These are phyloP conservation scores for Coemansia interrupta DNA, from an alignment of 192 early-diverging fungal genomes.

Conservation along the genomic window DNA sequence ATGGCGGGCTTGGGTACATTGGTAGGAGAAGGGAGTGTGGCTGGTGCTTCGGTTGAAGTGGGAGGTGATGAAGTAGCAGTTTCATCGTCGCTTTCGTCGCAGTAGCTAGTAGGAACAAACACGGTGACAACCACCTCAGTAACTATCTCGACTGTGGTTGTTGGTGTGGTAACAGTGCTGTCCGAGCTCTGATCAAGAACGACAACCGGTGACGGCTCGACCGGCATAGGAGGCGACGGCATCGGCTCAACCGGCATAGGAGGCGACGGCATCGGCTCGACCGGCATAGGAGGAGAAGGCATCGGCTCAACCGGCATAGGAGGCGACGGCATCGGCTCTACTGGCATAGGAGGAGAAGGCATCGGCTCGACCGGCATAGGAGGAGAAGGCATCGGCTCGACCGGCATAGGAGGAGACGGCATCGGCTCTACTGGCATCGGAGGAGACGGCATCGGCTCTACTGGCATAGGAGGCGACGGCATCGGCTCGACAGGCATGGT, in stretches of 20 bases:
- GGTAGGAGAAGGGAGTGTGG: constrained; percentile 10
- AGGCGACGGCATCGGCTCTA: constrained; percentile 7
- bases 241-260: constrained; percentile 2
- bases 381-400: constrained; percentile 7
- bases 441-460: neutral
- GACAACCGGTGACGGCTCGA: constrained; percentile 1
- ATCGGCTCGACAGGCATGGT: constrained; percentile 11
- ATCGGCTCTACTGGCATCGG: constrained; percentile 9
- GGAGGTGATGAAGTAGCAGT: constrained; percentile 8
- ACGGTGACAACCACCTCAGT: constrained; percentile 6
- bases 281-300: neutral
- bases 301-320: constrained; percentile 8
- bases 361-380: constrained; percentile 6
- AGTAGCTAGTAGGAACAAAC: neutral
- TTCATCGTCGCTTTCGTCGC: neutral
- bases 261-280: neutral
- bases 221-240: constrained; percentile 1
- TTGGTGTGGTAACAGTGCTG: neutral
- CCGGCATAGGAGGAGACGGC: constrained; percentile 1
- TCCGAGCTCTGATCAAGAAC: constrained; percentile 3
- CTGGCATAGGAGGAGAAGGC: constrained; percentile 4
- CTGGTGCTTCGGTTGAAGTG: constrained; percentile 4
- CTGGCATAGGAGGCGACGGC: constrained; percentile 13
- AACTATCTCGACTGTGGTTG: constrained; percentile 3
- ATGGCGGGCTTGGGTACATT: constrained; percentile 7